phyloP scores from a whole-genome alignment of 2,329 filamentous ascomycete species.

The Apiospora sp. region DNA sequence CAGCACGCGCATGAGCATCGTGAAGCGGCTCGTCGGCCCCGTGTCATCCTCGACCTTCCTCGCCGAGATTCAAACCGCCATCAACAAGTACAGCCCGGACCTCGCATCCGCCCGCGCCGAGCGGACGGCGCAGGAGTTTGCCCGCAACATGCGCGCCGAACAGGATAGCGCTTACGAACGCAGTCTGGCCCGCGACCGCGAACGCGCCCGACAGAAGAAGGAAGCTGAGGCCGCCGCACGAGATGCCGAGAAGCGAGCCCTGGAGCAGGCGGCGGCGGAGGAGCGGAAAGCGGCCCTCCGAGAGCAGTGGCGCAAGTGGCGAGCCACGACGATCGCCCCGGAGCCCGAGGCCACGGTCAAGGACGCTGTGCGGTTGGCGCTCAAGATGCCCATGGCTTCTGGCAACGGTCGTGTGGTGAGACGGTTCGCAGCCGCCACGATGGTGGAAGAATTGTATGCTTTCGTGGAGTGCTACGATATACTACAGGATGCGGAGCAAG shows the following conservation, averaged over 20 bases:
- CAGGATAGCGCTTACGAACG: slow-evolving; percentile 95
- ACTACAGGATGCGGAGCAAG: slow-evolving; percentile 48
- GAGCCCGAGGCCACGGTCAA: slow-evolving; percentile 73
- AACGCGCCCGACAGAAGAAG: slow-evolving; percentile 77
- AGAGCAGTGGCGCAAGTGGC: slow-evolving; percentile 82
- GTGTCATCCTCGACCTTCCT: slow-evolving; percentile 76
- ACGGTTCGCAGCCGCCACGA: slow-evolving; percentile 72
- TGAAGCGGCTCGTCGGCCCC: slow-evolving; percentile 79
- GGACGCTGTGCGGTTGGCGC: slow-evolving; percentile 74
- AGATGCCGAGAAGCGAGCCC: slow-evolving; percentile 68
- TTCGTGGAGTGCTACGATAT: slow-evolving; percentile 92
- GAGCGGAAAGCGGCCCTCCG: slow-evolving; percentile 52
- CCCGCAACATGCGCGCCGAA: slow-evolving; percentile 82
- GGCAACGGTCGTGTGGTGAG: slow-evolving; percentile 76
- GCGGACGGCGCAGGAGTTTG: slow-evolving; percentile 80
- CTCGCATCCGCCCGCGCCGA: slow-evolving; percentile 78
- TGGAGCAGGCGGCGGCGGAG: slow-evolving; percentile 69
- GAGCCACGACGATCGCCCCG: slow-evolving; percentile 68
- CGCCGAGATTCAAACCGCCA: slow-evolving; percentile 75
- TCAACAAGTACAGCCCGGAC: slow-evolving; percentile 78
- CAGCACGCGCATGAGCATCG: slow-evolving; percentile 87
- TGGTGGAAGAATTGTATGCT: slow-evolving; percentile 90
- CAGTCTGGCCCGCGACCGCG: slow-evolving; percentile 85
- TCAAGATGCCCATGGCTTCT: slow-evolving; percentile 66
- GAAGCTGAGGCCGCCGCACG: slow-evolving; percentile 79